Conservation (phyloP, 352 stramenopile genomes). For the Globisporangium emineosum region DNA sequence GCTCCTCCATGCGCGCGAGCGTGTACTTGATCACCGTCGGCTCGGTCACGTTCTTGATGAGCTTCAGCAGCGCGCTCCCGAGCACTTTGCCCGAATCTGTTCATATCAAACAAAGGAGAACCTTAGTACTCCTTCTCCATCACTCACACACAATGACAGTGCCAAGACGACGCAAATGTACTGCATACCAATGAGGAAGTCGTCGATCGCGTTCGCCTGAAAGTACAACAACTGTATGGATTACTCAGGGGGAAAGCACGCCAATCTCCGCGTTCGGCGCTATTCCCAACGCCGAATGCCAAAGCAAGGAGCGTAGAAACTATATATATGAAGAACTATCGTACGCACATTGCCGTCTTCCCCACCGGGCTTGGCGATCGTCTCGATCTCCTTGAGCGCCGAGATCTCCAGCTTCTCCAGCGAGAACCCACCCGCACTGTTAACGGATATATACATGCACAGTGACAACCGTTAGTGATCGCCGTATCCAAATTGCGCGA, state of each 20-base stretch:
- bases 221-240: slow-evolving; percentile 21
- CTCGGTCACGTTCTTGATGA: slow-evolving; percentile 88
- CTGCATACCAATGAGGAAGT: slow-evolving; percentile 52
- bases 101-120: neutral
- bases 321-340: too few relatives aligned
- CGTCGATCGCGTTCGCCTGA: slow-evolving; percentile 66
- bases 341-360: slow-evolving; percentile 62
- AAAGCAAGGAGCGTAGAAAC: neutral
- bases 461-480: neutral
- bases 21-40: slow-evolving; percentile 85
- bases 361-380: slow-evolving; percentile 57
- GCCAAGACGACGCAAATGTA: neutral
- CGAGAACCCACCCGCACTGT: slow-evolving; percentile 71
- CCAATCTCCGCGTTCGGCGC: neutral
- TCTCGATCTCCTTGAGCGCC: slow-evolving; percentile 81
- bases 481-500: neutral
- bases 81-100: slow-evolving; percentile 63
- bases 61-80: slow-evolving; percentile 67
- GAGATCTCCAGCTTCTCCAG: slow-evolving; percentile 85
- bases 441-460: neutral
- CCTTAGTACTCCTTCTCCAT: neutral
- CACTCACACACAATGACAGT: neutral
- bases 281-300: neutral
- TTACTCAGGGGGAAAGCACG: slow-evolving; percentile 14
- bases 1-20: slow-evolving; percentile 83